A percentile compares a stretch with the other conserved stretches of the same genome.
Evolutionary conservation across 1,284 basidiomycete species (phyloP).

Genomic region (Vanrija humicola): DNA sequence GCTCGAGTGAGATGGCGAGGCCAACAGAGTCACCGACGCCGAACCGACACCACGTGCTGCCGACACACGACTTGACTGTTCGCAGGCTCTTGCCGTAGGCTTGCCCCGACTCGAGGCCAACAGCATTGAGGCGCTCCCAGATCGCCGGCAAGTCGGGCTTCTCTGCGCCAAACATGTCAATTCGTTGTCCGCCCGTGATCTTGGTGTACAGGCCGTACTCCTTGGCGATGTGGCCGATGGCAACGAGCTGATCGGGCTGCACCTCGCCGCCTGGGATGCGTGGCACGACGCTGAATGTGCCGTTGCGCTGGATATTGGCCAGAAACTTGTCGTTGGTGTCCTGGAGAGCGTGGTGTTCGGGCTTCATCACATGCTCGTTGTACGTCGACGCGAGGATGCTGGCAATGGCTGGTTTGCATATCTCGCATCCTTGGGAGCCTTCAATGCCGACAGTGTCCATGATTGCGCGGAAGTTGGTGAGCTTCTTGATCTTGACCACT

Average conservation of each 20-base stretch:
- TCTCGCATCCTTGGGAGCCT: constrained; percentile 63
- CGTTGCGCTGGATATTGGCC: constrained; percentile 73
- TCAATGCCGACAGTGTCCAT: constrained; percentile 57
- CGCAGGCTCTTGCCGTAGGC: constrained; percentile 64
- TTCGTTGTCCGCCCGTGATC: constrained; percentile 62
- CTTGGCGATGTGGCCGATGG: constrained; percentile 64
- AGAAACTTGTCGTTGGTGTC: constrained; percentile 55
- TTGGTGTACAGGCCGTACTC: constrained; percentile 70
- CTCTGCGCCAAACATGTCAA: constrained; percentile 69
- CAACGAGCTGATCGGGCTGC: constrained; percentile 65
- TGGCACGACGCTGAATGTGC: constrained; percentile 69
- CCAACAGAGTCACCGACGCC: constrained; percentile 73
- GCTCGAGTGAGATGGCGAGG: constrained; percentile 66
- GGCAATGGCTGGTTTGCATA: constrained; percentile 67
- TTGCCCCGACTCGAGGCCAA: constrained; percentile 71
- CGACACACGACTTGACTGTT: constrained; percentile 61
- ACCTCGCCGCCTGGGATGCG: constrained; percentile 55
- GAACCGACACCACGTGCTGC: constrained; percentile 66
- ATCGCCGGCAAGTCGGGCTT: constrained; percentile 72
- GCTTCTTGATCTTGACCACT: constrained; percentile 63
- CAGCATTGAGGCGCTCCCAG: constrained; percentile 64
- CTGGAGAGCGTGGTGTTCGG: constrained; percentile 64
- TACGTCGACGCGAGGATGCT: constrained; percentile 60
- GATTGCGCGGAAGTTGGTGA: constrained; percentile 58
- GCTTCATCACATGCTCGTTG: constrained; percentile 66